Percentiles rank a stretch among this genome's conserved stretches.
Conservation (phyloP, 345 rosid species). For the Lepidium aucheri region DNA sequence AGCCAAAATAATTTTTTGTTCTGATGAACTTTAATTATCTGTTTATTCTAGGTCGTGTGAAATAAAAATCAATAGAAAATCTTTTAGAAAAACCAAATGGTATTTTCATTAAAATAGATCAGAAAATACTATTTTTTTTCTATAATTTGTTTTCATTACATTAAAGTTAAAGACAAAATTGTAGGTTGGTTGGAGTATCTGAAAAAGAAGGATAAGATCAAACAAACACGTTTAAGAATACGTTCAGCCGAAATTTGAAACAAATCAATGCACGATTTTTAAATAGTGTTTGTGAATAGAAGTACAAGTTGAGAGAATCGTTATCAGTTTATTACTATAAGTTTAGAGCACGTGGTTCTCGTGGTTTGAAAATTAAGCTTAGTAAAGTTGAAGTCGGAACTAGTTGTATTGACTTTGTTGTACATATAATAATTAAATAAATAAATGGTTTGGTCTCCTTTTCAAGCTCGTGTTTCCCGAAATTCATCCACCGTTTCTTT, state of each 20-base stretch:
- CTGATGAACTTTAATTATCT: too few species aligned
- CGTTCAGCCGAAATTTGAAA: slow-evolving; percentile 10
- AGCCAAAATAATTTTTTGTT: too few species aligned
- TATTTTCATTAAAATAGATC: too few species aligned
- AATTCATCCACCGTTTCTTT: background rate
- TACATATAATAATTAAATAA: too few species aligned
- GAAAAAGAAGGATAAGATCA: slow-evolving; percentile 6
- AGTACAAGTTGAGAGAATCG: background rate
- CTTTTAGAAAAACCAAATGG: too few species aligned
- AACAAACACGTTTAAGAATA: slow-evolving; percentile 3
- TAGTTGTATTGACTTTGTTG: background rate
- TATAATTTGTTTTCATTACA: too few species aligned
- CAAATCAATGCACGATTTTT: background rate
- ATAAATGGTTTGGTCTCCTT: too few species aligned
- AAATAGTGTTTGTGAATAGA: background rate
- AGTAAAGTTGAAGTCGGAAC: background rate
- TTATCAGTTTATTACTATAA: background rate
- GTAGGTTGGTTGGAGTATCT: slow-evolving; percentile 2
- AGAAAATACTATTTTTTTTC: too few species aligned
- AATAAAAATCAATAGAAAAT: too few species aligned
- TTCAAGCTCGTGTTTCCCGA: background rate
- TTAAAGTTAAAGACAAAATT: background rate
- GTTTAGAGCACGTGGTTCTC: slow-evolving; percentile 15
- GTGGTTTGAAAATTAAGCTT: slow-evolving; percentile 1
- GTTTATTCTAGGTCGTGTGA: too few species aligned